Evolutionary conservation across 208 protist genomes (phyloP), one percentile per base, ranked within the genome.

Genomic region (Polymyxa betae): DNA sequence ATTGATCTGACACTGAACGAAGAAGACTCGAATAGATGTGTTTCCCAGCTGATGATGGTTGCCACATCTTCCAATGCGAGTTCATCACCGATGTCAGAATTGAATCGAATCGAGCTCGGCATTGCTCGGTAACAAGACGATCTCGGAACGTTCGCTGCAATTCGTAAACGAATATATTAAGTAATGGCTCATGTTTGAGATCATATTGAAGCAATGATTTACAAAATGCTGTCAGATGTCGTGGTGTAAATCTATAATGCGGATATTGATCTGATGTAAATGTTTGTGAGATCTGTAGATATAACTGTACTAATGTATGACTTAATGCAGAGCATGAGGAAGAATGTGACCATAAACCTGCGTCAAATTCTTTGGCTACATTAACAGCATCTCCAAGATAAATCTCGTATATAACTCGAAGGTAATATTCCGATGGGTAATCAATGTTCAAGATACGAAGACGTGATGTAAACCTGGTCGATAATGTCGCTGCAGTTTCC

Each of bases 161-260:
- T 94, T 98, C 97, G 94, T 98, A 97, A 0, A 93, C 95, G 88
- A 97, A 95, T 44, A 95, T 96, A 78, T 98, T 96, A 45, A 96
- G 91, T 10, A 98, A 92, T 64, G 97, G 94, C 90, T 95, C 93
- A 0, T 35, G 72, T 5, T 24, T 20, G 0, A 87, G 16, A 78
- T 97, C 95, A 94, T 98, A 99, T 89, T 97, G 94, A 35, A 97
- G 93, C 90, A 98, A 91, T 82, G 96, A 5, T 20, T 35, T 5
- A 43, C 35, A 35, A 97, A 97, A 98, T 90, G 94, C 94, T 35
- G 97, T 98, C 29, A 99, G 92, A 90, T 99, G 97, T 89, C 97
- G 97, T 38, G 98, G 98, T 66, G 97, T 98, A 92, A 98, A 99
- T 89, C 98, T 93, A 95, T 99, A 99, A 92, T 99, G 98, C 32